phyloP scores from a whole-genome alignment of 768 basidiomycete species.

The Psilocybe azurescens region DNA sequence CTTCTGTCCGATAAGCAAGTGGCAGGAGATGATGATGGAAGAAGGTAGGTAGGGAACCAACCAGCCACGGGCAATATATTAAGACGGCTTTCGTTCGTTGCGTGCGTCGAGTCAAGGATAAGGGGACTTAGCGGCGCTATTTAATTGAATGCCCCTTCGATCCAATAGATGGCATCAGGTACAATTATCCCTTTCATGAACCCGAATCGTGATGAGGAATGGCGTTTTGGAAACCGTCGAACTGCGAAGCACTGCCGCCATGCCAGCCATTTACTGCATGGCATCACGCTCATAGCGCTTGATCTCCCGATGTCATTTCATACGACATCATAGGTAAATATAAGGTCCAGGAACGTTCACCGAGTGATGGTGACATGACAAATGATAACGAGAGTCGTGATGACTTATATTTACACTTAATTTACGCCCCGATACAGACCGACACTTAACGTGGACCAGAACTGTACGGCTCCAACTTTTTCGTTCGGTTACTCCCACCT shows the following conservation, averaged over 20 bases:
- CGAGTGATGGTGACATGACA: not conserved
- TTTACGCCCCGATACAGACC: no score
- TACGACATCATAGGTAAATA: not conserved
- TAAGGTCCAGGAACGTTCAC: not conserved
- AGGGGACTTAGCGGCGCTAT: conserved; percentile 23
- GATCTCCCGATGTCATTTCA: not conserved
- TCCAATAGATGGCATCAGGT: conserved; percentile 22
- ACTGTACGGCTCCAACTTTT: no score
- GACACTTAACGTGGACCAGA: no score
- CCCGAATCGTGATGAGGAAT: not conserved
- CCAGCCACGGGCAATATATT: conserved; percentile 5
- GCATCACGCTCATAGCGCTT: conserved; percentile 20
- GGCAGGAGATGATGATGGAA: conserved; percentile 4
- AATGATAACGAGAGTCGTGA: not conserved
- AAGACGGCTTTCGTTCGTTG: conserved; percentile 19
- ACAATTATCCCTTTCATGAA: conserved; percentile 16
- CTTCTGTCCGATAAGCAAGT: conserved; percentile 4
- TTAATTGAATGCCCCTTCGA: conserved; percentile 15
- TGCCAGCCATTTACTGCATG: conserved; percentile 26
- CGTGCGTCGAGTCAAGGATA: conserved; percentile 12
- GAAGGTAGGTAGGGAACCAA: conserved; percentile 18
- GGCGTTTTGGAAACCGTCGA: conserved; percentile 10
- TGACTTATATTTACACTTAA: no score
- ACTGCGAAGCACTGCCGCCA: conserved; percentile 22
- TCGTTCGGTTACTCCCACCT: no score